These are phyloP conservation scores for Penicillium flavigenum DNA, from an alignment of 495 filamentous ascomycete genomes.

Conservation along the genomic window DNA sequence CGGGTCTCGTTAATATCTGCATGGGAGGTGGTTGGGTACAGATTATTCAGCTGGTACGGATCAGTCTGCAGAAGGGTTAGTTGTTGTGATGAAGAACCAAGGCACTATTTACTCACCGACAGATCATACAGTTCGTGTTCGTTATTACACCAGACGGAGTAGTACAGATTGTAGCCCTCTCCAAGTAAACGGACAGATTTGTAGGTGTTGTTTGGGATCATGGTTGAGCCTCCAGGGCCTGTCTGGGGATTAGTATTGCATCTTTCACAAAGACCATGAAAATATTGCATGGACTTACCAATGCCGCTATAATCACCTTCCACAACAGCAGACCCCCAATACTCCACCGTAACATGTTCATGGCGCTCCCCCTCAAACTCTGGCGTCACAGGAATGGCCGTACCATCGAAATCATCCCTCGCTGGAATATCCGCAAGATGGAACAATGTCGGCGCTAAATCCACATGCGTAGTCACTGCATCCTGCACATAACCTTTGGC, in stretches of 20 bases:
- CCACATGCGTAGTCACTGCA: constrained; percentile 65
- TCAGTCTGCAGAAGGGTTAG: constrained; percentile 44
- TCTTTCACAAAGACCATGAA: not conserved
- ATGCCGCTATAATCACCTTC: constrained; percentile 47
- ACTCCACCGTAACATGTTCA: constrained; percentile 68
- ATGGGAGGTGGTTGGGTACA: constrained; percentile 40
- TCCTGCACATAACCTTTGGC: constrained; percentile 43
- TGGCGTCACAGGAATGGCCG: constrained; percentile 50
- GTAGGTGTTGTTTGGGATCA: constrained; percentile 58
- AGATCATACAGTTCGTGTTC: constrained; percentile 67
- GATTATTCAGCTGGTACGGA: constrained; percentile 59
- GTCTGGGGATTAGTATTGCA: not conserved
- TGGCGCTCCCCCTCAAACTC: constrained; percentile 42
- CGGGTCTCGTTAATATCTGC: constrained; percentile 9
- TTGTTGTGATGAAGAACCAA: constrained; percentile 1
- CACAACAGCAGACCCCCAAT: constrained; percentile 54
- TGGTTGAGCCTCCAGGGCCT: constrained; percentile 26
- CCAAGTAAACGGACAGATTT: constrained; percentile 60
- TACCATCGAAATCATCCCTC: constrained; percentile 59
- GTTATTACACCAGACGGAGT: constrained; percentile 65
- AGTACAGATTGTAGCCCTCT: constrained; percentile 57
- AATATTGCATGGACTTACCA: constrained; percentile 22
- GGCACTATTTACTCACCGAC: constrained; percentile 32
- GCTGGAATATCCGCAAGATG: constrained; percentile 46
- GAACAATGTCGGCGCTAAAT: constrained; percentile 67